Percentiles rank a stretch among this genome's conserved stretches.
Evolutionary conservation across 2,329 filamentous ascomycete species (phyloP).

Genomic region (Verticillium dahliae): DNA sequence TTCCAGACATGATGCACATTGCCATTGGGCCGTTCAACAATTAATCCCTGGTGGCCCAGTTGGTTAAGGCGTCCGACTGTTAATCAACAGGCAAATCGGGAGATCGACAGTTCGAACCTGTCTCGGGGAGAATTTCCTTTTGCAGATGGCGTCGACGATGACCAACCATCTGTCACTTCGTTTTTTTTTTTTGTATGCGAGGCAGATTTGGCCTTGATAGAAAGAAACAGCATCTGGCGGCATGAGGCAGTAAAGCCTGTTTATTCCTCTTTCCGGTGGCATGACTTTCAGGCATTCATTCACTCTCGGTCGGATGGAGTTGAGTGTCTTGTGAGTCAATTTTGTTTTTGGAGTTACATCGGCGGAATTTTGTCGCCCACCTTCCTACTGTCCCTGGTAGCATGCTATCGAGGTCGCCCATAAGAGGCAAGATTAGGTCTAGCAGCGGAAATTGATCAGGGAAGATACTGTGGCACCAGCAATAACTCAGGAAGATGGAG

Average conservation of each 20-base stretch:
- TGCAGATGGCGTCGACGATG: not conserved
- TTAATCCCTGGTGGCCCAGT: slow-evolving; percentile 1
- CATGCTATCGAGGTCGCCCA: too few species aligned
- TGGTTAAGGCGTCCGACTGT: slow-evolving; percentile 2
- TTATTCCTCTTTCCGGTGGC: too few species aligned
- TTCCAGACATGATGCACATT: not conserved
- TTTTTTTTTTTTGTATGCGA: not conserved
- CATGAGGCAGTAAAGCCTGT: not conserved
- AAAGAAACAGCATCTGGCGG: not conserved
- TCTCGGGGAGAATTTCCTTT: not conserved
- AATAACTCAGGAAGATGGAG: not conserved
- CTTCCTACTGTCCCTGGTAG: too few species aligned
- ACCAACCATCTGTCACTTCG: too few species aligned
- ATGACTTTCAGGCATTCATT: too few species aligned
- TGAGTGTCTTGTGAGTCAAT: too few species aligned
- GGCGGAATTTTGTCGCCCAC: too few species aligned
- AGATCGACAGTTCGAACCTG: slow-evolving; percentile 2
- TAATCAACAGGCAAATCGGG: not conserved
- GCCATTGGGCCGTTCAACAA: not conserved
- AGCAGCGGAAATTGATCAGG: not conserved
- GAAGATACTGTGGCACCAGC: not conserved
- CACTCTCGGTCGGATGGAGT: too few species aligned
- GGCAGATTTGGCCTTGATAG: not conserved
- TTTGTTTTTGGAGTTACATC: too few species aligned
- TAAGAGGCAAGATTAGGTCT: too few species aligned